phyloP scores from a whole-genome alignment of 768 basidiomycete species.

The Lanmaoa pseudosensibilis region DNA sequence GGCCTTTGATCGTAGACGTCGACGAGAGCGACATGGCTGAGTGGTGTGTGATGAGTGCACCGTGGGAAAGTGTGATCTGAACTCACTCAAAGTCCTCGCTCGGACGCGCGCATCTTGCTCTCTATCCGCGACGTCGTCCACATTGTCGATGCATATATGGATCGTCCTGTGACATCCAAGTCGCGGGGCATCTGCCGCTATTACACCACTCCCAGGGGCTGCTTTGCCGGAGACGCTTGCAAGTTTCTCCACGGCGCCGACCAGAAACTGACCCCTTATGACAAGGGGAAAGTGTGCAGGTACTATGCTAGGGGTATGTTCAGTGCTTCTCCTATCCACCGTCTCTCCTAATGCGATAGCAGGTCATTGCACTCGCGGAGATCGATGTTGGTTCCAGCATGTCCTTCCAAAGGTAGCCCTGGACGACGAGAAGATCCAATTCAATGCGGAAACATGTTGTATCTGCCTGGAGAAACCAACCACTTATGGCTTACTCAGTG shows the following conservation, averaged over 20 bases:
- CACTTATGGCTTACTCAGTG: constrained; percentile 69
- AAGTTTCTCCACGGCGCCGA: constrained; percentile 71
- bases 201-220: constrained; percentile 62
- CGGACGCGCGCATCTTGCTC: background rate
- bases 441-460: constrained; percentile 56
- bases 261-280: constrained; percentile 61
- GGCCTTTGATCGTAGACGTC: constrained; percentile 68
- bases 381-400: constrained; percentile 77
- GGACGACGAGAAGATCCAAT: constrained; percentile 25
- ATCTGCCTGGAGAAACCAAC: constrained; percentile 75
- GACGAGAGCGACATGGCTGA: constrained; percentile 69
- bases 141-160: constrained; percentile 33
- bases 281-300: constrained; percentile 67
- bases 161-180: constrained; percentile 67
- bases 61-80: constrained; percentile 21
- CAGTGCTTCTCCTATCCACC: background rate
- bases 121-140: constrained; percentile 2
- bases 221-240: constrained; percentile 66
- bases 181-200: constrained; percentile 71
- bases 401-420: constrained; percentile 25
- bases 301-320: constrained; percentile 59
- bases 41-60: too few relatives aligned
- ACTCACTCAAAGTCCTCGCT: background rate
- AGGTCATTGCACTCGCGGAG: constrained; percentile 75
- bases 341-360: background rate